Conservation (phyloP, 495 filamentous ascomycete species). For the Pyrenopolyporus hunteri region DNA sequence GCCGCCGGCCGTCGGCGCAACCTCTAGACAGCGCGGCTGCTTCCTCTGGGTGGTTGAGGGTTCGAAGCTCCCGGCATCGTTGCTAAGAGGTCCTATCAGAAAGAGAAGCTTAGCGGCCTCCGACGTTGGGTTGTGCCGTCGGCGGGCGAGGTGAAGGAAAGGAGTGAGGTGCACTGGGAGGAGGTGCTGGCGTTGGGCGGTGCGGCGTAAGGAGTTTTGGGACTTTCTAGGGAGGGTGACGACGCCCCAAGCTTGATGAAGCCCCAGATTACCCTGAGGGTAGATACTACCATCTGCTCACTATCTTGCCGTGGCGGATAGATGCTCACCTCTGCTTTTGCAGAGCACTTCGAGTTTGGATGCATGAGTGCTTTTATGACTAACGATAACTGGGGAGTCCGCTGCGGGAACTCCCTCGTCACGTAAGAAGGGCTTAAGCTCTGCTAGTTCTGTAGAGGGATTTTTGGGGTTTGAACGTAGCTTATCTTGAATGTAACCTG, state of each 20-base stretch:
- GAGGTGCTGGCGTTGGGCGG: constrained; percentile 52
- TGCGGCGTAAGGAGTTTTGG: constrained; percentile 59
- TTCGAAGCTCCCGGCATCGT: constrained; percentile 47
- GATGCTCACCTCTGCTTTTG: not conserved
- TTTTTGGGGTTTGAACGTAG: not conserved
- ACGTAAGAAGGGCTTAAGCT: not conserved
- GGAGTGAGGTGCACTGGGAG: constrained; percentile 50
- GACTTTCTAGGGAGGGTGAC: constrained; percentile 49
- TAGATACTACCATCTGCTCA: not conserved
- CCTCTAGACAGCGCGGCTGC: constrained; percentile 49
- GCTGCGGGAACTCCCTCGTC: not conserved
- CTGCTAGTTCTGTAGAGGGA: not conserved
- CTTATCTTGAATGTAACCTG: constrained; percentile 10
- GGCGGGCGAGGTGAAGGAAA: constrained; percentile 50
- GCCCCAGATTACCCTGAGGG: not conserved
- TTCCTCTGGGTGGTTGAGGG: constrained; percentile 53
- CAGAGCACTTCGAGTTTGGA: constrained; percentile 4
- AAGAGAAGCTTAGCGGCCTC: constrained; percentile 59
- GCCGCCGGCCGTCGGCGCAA: constrained; percentile 52
- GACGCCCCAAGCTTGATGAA: constrained; percentile 8
- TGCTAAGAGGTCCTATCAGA: constrained; percentile 56
- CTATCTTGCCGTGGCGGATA: not conserved
- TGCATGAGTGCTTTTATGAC: constrained; percentile 7
- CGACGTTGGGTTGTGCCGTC: constrained; percentile 55
- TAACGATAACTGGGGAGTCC: constrained; percentile 5